These are phyloP conservation scores for Tubosaeta brunneosetosa DNA, from an alignment of 768 basidiomycete genomes.

Conservation along the genomic window DNA sequence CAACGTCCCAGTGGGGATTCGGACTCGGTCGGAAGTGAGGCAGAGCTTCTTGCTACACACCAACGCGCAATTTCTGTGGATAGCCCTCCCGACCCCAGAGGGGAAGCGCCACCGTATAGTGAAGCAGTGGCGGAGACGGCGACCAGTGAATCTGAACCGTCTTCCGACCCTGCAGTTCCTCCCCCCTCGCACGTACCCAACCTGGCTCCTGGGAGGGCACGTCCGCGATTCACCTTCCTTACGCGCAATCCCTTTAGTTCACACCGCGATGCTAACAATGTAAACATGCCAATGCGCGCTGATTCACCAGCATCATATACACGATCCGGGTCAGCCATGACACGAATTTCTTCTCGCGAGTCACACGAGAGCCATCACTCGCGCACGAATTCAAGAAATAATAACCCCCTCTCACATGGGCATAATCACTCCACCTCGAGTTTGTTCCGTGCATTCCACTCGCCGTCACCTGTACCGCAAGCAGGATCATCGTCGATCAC, in stretches of 20 bases:
- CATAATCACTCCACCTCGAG: slow-evolving; percentile 34
- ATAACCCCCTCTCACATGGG: slow-evolving; percentile 34
- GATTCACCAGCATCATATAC: slow-evolving; percentile 14
- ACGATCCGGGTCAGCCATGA: slow-evolving; percentile 18
- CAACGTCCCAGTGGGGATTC: slow-evolving; percentile 14
- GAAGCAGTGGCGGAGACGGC: slow-evolving; percentile 32
- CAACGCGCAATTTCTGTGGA: slow-evolving; percentile 8
- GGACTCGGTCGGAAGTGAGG: slow-evolving; percentile 20
- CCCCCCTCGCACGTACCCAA: not conserved
- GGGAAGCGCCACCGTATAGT: slow-evolving; percentile 65
- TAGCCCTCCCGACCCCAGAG: slow-evolving; percentile 39
- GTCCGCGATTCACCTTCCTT: slow-evolving; percentile 49
- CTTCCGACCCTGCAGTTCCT: not conserved
- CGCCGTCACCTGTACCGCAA: slow-evolving; percentile 32
- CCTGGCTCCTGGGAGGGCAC: slow-evolving; percentile 4
- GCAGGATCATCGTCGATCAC: slow-evolving; percentile 68
- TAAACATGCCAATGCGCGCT: slow-evolving; percentile 15
- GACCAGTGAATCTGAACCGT: not conserved
- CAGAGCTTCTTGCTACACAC: slow-evolving; percentile 18
- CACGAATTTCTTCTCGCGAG: slow-evolving; percentile 21
- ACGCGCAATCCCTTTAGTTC: slow-evolving; percentile 35
- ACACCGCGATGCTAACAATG: slow-evolving; percentile 13
- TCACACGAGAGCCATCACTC: slow-evolving; percentile 17
- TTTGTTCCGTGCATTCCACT: slow-evolving; percentile 37
- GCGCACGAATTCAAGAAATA: slow-evolving; percentile 25